Base-by-base conservation (phyloP, 495 filamentous ascomycete genomes). In the Podospora didyma region DNA sequence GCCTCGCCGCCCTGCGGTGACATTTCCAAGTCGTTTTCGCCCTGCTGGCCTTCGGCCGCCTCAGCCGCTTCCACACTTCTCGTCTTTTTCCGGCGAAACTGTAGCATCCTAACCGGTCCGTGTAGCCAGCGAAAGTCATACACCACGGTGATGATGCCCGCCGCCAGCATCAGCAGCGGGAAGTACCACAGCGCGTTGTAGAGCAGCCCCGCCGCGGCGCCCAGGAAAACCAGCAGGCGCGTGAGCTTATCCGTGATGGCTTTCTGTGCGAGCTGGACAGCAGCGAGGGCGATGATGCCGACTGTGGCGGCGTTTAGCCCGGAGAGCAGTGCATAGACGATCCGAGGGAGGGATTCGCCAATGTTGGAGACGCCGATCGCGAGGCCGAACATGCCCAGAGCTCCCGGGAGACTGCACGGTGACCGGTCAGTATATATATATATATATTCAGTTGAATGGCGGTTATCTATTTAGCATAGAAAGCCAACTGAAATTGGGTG, bases 151-250 rank as follows among this genome's bases (percentile, higher is more conserved):
- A 72, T 69, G 34, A 85, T 72, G 0, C 84, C 88, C 14, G 73
- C 71, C 1, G 69, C 31, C 11, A 84, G 52, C 79, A 93, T 86
- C 9, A 95, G 62, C 1, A 88, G 64, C 0, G 90, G 90, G 59
- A 92, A 93, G 63, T 91, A 95, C 90, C 88, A 95, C 0, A 92
- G 71, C 0, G 88, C 83, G 54, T 82, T 90, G 59, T 93, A 92
- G 42, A 87, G 78, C 67, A 93, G 70, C 7, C 89, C 90, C 0
- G 86, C 86, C 2, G 79, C 74, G 20, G 75, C 90, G 16, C 81
- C 81, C n/a, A 89, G 64, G 53, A 90, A 83, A 1, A 95, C 83
- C 1, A 92, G 59, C 11, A 89, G 75, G 1, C 89, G 72, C 0
- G 88, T 86, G 26, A 92, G 37, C 47, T 75, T 78, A 60, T 95